Percentiles rank a stretch among this genome's conserved stretches.
Evolutionary conservation across 1,284 basidiomycete genomes (phyloP).

Genomic region (Hymenochaete sp.): DNA sequence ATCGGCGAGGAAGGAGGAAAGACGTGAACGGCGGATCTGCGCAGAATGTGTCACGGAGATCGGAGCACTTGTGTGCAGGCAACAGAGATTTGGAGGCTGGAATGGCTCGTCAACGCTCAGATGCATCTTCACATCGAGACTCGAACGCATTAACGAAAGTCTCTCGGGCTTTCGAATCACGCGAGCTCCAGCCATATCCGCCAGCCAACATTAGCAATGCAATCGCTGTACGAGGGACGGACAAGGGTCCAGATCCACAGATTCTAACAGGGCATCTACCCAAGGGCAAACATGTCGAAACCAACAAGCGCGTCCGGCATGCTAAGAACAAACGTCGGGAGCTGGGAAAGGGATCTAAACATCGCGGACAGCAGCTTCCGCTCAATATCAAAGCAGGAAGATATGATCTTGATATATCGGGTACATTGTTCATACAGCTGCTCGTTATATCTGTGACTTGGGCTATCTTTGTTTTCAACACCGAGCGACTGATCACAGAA

Average conservation of each 20-base stretch:
- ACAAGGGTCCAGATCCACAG: not conserved
- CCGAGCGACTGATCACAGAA: conserved; percentile 23
- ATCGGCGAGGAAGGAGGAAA: not conserved
- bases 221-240: not conserved
- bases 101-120: not conserved
- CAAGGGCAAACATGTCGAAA: not conserved
- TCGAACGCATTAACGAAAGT: too few relatives aligned
- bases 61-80: too few relatives aligned
- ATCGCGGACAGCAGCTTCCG: not conserved
- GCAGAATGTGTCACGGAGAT: too few relatives aligned
- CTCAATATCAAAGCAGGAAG: too few relatives aligned
- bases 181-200: too few relatives aligned
- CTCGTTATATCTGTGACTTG: conserved; percentile 21
- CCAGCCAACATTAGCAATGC: not conserved
- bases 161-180: too few relatives aligned
- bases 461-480: conserved; percentile 23
- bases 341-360: not conserved
- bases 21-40: too few relatives aligned
- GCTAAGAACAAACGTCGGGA: conserved; percentile 1
- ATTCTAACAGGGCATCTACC: not conserved
- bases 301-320: not conserved
- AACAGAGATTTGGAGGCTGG: too few relatives aligned
- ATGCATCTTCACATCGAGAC: not conserved
- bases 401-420: conserved; percentile 11
- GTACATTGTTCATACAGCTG: conserved; percentile 18